A percentile compares a stretch with the other conserved stretches of the same genome.
Conservation (phyloP, 1,284 basidiomycete genomes). For the Lignosus rhinocerotis region DNA sequence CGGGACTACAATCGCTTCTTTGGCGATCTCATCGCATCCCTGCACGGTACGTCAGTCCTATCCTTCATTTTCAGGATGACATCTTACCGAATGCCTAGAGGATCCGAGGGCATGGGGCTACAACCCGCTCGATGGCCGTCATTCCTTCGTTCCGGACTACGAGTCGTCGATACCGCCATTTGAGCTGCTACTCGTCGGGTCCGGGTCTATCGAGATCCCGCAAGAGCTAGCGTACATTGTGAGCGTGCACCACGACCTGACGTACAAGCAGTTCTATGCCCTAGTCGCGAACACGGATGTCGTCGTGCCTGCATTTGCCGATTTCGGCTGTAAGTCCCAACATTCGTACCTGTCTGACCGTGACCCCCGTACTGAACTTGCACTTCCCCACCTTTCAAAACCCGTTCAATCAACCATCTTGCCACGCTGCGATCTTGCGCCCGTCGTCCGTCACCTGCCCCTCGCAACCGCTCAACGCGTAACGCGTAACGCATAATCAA, state of each 20-base stretch:
- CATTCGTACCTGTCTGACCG: background rate
- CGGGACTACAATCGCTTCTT: constrained; percentile 39
- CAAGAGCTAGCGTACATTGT: constrained; percentile 38
- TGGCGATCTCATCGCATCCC: constrained; percentile 32
- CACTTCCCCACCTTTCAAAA: background rate
- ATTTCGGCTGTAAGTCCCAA: constrained; percentile 23
- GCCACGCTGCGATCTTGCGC: background rate
- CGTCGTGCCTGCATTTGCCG: constrained; percentile 39
- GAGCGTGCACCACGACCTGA: constrained; percentile 31
- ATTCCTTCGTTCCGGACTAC: constrained; percentile 30
- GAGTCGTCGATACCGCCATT: constrained; percentile 33
- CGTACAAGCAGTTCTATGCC: constrained; percentile 37
- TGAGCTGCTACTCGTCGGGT: constrained; percentile 36
- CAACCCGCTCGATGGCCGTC: constrained; percentile 30
- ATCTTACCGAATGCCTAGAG: constrained; percentile 21
- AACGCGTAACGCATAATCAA: too few relatives aligned
- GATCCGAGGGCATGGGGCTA: constrained; percentile 40
- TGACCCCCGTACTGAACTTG: background rate
- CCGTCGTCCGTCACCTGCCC: background rate
- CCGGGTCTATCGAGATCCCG: constrained; percentile 36
- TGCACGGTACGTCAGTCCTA: constrained; percentile 26
- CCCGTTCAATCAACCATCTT: background rate
- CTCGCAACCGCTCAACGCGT: too few relatives aligned
- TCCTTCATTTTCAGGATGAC: background rate
- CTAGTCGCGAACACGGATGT: constrained; percentile 38